Conservation (phyloP, 345 rosid species). For the Triadica sebifera region DNA sequence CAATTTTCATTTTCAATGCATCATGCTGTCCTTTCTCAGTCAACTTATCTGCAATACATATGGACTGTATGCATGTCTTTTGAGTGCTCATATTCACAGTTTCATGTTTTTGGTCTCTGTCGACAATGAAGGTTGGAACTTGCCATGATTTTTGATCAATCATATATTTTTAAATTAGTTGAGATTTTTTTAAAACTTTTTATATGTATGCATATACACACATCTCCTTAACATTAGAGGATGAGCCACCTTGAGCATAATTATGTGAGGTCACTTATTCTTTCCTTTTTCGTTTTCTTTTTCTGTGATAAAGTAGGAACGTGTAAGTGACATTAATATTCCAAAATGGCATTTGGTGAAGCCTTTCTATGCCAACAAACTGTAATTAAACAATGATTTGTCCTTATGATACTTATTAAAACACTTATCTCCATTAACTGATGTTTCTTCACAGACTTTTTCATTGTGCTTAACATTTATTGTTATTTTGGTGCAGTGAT, state of each 20-base stretch:
- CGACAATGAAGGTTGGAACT: background rate
- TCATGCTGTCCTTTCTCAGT: background rate
- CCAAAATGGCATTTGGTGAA: background rate
- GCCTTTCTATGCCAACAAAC: background rate
- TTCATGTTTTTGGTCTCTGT: background rate
- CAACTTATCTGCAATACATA: background rate
- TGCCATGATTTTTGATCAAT: background rate
- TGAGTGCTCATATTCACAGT: background rate
- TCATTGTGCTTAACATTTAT: constrained; percentile 10
- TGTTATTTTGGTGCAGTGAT: constrained; percentile 69
- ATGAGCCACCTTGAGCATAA: background rate
- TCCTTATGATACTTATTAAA: background rate
- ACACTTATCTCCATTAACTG: background rate
- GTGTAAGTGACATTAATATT: background rate
- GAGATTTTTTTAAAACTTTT: background rate
- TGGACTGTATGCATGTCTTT: background rate
- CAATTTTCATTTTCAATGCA: background rate
- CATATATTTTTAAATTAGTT: background rate
- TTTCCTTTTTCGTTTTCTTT: too few relatives aligned
- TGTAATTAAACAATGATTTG: background rate
- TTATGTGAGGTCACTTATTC: background rate
- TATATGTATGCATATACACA: background rate
- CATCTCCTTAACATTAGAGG: background rate
- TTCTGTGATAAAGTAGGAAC: background rate
- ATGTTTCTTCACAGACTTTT: constrained; percentile 3